Conservation (phyloP, 1,139 yeast genomes). For the Nematodospora anomalae region DNA sequence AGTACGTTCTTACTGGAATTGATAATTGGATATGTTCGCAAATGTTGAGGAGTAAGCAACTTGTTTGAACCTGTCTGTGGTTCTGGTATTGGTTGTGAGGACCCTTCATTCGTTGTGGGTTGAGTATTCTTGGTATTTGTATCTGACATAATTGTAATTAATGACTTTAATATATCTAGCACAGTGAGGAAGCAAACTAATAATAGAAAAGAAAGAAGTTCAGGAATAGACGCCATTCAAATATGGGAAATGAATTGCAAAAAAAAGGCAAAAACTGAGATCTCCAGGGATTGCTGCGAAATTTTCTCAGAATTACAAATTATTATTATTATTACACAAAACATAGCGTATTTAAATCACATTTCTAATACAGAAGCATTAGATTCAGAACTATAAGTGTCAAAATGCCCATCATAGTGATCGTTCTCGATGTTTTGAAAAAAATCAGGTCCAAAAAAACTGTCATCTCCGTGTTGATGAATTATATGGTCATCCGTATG, state of each 20-base stretch:
- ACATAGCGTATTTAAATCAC: too few relatives aligned
- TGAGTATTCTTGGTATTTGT: slow-evolving; percentile 5
- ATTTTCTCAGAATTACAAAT: not conserved
- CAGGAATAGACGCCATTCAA: slow-evolving; percentile 13
- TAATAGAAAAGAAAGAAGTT: slow-evolving; percentile 15
- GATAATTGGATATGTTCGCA: slow-evolving; percentile 28
- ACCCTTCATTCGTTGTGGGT: slow-evolving; percentile 3
- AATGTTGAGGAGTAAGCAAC: slow-evolving; percentile 18
- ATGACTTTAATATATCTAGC: slow-evolving; percentile 15
- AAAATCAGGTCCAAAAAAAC: not conserved
- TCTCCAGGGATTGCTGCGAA: not conserved
- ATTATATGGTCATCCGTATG: not conserved
- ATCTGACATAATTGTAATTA: slow-evolving; percentile 12
- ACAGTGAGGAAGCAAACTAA: slow-evolving; percentile 15
- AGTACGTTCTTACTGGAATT: slow-evolving; percentile 20
- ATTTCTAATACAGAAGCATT: not conserved
- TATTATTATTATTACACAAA: not conserved
- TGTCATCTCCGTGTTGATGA: not conserved
- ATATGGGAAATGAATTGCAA: not conserved
- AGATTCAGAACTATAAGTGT: not conserved
- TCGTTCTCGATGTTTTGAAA: not conserved
- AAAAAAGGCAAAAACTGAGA: too few relatives aligned
- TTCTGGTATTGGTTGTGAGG: slow-evolving; percentile 2
- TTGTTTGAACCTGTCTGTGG: slow-evolving; percentile 2
- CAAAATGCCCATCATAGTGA: not conserved